phyloP scores from a whole-genome alignment of 2,329 filamentous ascomycete species.

The Penicillium sp. region DNA sequence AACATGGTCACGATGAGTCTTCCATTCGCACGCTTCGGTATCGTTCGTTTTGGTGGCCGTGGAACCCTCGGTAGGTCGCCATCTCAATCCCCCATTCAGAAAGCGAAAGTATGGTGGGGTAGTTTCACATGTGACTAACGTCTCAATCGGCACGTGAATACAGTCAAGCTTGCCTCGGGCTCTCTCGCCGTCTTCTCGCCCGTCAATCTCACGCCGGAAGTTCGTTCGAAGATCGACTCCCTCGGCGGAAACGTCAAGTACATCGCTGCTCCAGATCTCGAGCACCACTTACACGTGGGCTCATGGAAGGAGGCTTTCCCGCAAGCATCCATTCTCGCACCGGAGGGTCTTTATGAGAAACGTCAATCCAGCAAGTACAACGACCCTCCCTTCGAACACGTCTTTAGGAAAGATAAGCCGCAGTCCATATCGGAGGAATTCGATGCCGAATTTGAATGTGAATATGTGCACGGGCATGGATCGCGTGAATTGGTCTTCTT shows the following conservation, averaged over 20 bases:
- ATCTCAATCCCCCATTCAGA: constrained; percentile 4
- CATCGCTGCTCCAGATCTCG: constrained; percentile 78
- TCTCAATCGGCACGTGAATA: constrained; percentile 9
- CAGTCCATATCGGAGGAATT: constrained; percentile 67
- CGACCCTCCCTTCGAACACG: constrained; percentile 58
- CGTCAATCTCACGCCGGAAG: constrained; percentile 71
- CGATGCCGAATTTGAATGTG: constrained; percentile 76
- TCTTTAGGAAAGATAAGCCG: constrained; percentile 56
- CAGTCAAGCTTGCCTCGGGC: constrained; percentile 72
- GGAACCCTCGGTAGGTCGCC: constrained; percentile 66
- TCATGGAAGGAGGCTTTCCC: constrained; percentile 79
- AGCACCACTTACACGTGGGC: constrained; percentile 92
- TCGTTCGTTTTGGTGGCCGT: constrained; percentile 75
- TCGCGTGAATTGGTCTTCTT: constrained; percentile 87
- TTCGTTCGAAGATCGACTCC: constrained; percentile 55
- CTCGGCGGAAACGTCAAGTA: constrained; percentile 70
- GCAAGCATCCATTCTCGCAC: constrained; percentile 70
- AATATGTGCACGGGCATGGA: constrained; percentile 71
- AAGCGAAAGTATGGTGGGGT: background rate
- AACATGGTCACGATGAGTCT: constrained; percentile 56
- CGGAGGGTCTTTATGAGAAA: constrained; percentile 78
- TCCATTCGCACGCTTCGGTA: constrained; percentile 77
- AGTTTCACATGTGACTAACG: constrained; percentile 7
- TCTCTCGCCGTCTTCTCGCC: constrained; percentile 86
- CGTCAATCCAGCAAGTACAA: constrained; percentile 57